Percentiles rank a stretch among this genome's conserved stretches.
Evolutionary conservation across 768 basidiomycete genomes (phyloP).

Genomic region (Lentinula detonsa): DNA sequence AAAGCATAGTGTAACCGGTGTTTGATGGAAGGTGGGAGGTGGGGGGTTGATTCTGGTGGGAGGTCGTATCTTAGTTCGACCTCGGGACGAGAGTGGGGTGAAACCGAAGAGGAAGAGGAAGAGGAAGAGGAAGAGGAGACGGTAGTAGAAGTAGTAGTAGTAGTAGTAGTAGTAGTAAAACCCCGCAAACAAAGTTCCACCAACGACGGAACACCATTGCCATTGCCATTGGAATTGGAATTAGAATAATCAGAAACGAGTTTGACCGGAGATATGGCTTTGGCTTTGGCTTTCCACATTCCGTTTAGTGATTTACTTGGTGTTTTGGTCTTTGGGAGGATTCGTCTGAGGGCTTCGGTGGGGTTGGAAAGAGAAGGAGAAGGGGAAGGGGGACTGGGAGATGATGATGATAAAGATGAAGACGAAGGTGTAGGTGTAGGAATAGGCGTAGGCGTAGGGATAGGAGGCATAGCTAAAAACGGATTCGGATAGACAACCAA

Average conservation of each 20-base stretch:
- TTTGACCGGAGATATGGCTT: neutral
- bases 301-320: neutral
- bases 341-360: neutral
- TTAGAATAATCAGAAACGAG: neutral
- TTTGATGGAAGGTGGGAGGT: neutral
- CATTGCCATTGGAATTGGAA: too few species aligned
- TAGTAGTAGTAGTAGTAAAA: neutral
- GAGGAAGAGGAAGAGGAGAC: neutral
- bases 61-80: neutral
- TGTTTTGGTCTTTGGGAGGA: constrained; percentile 3
- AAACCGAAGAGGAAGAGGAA: neutral
- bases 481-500: constrained; percentile 55
- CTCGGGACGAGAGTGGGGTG: neutral
- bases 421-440: too few species aligned
- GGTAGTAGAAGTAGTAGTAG: neutral
- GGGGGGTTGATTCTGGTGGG: neutral
- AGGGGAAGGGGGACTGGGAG: too few species aligned
- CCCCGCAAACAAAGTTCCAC: constrained; percentile 31
- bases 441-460: too few species aligned
- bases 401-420: too few species aligned
- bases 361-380: too few species aligned
- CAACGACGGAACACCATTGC: constrained; percentile 11
- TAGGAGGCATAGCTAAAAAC: constrained; percentile 35
- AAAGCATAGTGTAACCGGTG: neutral
- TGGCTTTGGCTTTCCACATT: neutral